Evolutionary conservation across 495 filamentous ascomycete species (phyloP), one percentile per base, ranked within the genome.

Genomic region (Podospora fimiseda): DNA sequence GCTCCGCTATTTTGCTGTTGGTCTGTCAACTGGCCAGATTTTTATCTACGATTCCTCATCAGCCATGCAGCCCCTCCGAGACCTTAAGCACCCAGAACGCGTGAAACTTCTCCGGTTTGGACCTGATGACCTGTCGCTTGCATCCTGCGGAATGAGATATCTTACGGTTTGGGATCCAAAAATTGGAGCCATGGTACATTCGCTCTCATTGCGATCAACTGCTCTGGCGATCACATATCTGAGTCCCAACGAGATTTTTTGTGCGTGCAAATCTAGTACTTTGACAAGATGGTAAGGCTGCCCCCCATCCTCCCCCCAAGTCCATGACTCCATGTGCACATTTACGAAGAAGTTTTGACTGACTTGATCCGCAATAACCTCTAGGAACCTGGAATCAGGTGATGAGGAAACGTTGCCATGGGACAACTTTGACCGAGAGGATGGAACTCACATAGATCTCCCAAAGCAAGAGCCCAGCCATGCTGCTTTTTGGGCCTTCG

Each of bases 1-100:
- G 11, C 45, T 56, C 9, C 46, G 40, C 20, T 52, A 47, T 9
- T 67, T 70, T 41, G 65, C 65, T 44, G 50, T 70, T 16, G 67
- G 63, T 1, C 42, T 66, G 3, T 58, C 54, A 2, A 65, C 52
- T 8, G 67, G 67, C 0, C 45, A 58, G 37, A 55, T 70, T 13
- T 57, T 51, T 0, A 33, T 66, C 5, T 70, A 66, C 36, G 48
- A 60, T 36, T n/a, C 51, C 2, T 37, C 20, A 22, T 62, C 67
- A 3, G 14, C 62, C n/a, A n/a, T n/a, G 16, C 66, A 67, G 46
- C 37, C 20, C 13, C 5, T 57, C 3, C 48, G 24, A 9, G 33
- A 42, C 0, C 20, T 65, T 15, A 23, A 27, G 11, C 64, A 67
- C 40, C 60, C 59, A 2, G 64, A 64, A 42, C 37, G 59, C 6